phyloP scores from a whole-genome alignment of 1,284 basidiomycete species.

The Paramarasmius palmivorus region DNA sequence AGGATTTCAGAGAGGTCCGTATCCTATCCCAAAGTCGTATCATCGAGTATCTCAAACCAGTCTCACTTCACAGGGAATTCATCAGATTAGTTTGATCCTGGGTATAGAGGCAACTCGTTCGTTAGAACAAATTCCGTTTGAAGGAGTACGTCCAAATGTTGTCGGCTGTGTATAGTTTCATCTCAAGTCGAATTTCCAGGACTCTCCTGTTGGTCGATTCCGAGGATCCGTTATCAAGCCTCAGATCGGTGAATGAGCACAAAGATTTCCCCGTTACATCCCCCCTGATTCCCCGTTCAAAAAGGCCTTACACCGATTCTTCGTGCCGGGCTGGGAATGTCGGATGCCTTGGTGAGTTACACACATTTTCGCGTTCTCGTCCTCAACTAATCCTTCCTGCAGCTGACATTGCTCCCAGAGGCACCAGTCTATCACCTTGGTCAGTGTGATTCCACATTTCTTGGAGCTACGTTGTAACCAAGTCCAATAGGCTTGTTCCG shows the following conservation, averaged over 20 bases:
- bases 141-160: conserved; percentile 51
- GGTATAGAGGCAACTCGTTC: conserved; percentile 75
- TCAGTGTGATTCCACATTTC: conserved; percentile 8
- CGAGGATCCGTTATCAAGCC: conserved; percentile 68
- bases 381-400: neutral
- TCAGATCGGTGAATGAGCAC: conserved; percentile 56
- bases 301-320: conserved; percentile 82
- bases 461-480: neutral
- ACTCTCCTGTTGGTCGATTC: conserved; percentile 69
- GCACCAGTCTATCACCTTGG: conserved; percentile 92
- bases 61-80: conserved; percentile 50
- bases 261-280: neutral
- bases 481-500: conserved; percentile 54
- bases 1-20: conserved; percentile 78
- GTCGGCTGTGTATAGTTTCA: neutral
- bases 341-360: conserved; percentile 65
- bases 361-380: conserved; percentile 3
- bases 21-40: neutral
- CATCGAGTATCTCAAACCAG: neutral
- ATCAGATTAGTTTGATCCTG: conserved; percentile 70
- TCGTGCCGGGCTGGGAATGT: conserved; percentile 93
- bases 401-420: conserved; percentile 78
- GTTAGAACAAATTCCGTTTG: conserved; percentile 59
- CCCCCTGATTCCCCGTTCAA: too few relatives aligned
- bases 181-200: conserved; percentile 32